These are phyloP conservation scores for Trichoderma aggressivum DNA, from an alignment of 2,329 filamentous ascomycete species.

Conservation along the genomic window DNA sequence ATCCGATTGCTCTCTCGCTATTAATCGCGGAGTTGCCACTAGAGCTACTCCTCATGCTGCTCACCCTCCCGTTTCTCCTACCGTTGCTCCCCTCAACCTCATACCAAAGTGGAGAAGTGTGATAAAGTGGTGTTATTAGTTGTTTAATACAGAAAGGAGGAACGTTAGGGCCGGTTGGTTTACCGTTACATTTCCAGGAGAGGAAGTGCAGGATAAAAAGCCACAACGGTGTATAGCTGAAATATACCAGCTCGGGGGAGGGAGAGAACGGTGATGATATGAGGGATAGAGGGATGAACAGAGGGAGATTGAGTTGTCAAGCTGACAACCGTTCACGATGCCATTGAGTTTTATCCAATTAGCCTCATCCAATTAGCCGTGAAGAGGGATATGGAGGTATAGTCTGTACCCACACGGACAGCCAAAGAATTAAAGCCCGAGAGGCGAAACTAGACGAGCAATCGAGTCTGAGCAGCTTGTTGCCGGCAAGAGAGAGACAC, in stretches of 20 bases:
- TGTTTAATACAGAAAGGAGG: background rate
- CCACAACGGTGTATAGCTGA: background rate
- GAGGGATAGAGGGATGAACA: conserved; percentile 8
- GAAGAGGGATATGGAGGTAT: background rate
- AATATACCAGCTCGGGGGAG: background rate
- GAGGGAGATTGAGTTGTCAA: background rate
- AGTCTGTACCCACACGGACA: background rate
- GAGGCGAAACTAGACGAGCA: background rate
- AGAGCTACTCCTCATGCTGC: background rate
- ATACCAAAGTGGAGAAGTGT: conserved; percentile 12
- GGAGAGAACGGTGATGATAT: background rate
- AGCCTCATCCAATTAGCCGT: background rate
- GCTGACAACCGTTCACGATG: background rate
- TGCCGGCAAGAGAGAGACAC: background rate
- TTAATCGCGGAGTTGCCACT: background rate
- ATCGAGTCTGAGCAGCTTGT: background rate
- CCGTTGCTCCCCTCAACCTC: conserved; percentile 1
- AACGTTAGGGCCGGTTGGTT: background rate
- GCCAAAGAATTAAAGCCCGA: background rate
- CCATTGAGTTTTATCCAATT: background rate
- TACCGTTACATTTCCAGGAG: conserved; percentile 21
- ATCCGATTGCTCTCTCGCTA: background rate
- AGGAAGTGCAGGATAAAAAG: background rate
- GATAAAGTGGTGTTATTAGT: background rate
- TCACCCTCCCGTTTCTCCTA: conserved; percentile 1